Conservation (phyloP, 2,329 filamentous ascomycete species). For the Fonsecaea monophora region DNA sequence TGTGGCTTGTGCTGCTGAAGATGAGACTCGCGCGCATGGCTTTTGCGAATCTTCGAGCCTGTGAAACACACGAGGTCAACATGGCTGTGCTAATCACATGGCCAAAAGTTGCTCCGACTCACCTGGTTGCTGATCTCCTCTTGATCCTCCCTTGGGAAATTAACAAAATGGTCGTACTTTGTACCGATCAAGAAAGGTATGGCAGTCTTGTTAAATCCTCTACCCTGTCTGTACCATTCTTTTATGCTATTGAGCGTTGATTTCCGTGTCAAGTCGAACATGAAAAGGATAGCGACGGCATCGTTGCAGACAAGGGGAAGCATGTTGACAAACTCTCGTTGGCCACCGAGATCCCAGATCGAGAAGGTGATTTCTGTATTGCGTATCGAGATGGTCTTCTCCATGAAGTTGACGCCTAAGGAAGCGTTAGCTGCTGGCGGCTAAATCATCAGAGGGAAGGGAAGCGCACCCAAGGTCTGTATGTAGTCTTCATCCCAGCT, state of each 20-base stretch:
- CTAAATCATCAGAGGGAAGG: conserved; percentile 4
- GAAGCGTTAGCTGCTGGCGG: conserved; percentile 29
- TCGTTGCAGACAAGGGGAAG: conserved; percentile 98
- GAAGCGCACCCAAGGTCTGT: conserved; percentile 77
- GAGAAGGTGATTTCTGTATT: conserved; percentile 99
- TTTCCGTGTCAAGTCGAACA: conserved; percentile 98
- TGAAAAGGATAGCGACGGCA: conserved; percentile 97
- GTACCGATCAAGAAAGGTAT: conserved; percentile 97
- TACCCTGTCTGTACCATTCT: conserved; percentile 97
- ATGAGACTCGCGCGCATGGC: conserved; percentile 98
- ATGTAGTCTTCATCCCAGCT: conserved; percentile 99
- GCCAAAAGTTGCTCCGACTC: conserved; percentile 28
- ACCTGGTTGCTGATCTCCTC: conserved; percentile 98
- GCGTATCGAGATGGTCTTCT: conserved; percentile 98
- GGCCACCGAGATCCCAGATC: conserved; percentile 97
- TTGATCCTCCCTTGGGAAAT: conserved; percentile 95
- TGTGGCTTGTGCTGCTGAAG: conserved; percentile 98
- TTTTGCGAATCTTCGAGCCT: conserved; percentile 95
- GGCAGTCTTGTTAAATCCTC: conserved; percentile 99
- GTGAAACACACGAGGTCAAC: conserved; percentile 6
- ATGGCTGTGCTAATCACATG: too few species aligned
- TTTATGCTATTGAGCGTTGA: conserved; percentile 99
- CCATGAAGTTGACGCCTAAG: conserved; percentile 98
- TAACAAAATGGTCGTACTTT: conserved; percentile 99
- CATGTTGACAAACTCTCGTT: conserved; percentile 99